Evolutionary conservation across 1,284 basidiomycete species (phyloP).

Genomic region (Ganoderma sinense): DNA sequence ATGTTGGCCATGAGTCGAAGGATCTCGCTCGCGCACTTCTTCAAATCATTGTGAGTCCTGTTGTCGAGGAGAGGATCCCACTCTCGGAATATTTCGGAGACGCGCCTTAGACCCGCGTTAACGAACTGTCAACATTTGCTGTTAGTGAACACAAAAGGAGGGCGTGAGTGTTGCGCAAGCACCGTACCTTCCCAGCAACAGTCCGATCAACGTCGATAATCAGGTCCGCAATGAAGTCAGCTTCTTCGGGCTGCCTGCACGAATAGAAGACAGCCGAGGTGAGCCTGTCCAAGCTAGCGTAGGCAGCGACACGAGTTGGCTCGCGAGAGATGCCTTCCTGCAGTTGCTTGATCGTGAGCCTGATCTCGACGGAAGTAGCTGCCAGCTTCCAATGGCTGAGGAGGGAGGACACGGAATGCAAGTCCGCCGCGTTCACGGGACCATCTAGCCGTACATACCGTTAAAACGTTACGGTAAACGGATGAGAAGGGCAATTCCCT

Average conservation of each 20-base stretch:
- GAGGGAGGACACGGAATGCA: slow-evolving; percentile 66
- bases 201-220: slow-evolving; percentile 68
- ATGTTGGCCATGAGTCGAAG: slow-evolving; percentile 74
- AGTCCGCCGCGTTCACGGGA: slow-evolving; percentile 60
- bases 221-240: slow-evolving; percentile 82
- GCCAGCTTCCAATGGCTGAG: slow-evolving; percentile 85
- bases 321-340: slow-evolving; percentile 69
- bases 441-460: slow-evolving; percentile 31
- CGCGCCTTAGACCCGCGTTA: slow-evolving; percentile 74
- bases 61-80: slow-evolving; percentile 30
- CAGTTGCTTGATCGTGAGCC: slow-evolving; percentile 75
- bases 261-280: slow-evolving; percentile 73
- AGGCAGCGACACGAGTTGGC: slow-evolving; percentile 57
- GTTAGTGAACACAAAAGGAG: background rate
- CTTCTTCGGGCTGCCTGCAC: slow-evolving; percentile 76
- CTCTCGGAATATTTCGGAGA: slow-evolving; percentile 62
- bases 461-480: background rate
- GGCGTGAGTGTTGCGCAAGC: background rate
- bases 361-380: slow-evolving; percentile 79
- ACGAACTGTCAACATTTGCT: slow-evolving; percentile 60
- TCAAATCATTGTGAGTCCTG: slow-evolving; percentile 36
- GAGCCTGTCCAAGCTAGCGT: slow-evolving; percentile 66
- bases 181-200: slow-evolving; percentile 71
- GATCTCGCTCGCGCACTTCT: slow-evolving; percentile 65
- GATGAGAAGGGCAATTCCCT: background rate